Conservation (phyloP, 495 filamentous ascomycete genomes). For the Penicillium canescens region DNA sequence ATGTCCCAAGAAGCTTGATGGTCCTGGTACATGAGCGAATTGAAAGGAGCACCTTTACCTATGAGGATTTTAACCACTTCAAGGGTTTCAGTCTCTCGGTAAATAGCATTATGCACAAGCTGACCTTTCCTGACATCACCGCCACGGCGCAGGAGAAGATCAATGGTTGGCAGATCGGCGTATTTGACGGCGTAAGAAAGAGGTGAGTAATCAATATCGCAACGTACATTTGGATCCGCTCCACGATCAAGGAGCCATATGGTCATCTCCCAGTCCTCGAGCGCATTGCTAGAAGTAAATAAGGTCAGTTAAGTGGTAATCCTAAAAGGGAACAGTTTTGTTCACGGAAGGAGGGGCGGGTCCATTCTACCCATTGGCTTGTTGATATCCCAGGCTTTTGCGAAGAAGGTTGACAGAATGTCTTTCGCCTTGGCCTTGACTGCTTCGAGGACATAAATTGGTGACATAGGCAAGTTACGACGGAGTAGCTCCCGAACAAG, state of each 20-base stretch:
- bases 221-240: conserved; percentile 13
- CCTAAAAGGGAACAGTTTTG: not conserved
- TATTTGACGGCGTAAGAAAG: conserved; percentile 15
- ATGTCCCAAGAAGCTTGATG: conserved; percentile 10
- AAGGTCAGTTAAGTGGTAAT: not conserved
- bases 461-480: not conserved
- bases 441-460: not conserved
- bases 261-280: conserved; percentile 3
- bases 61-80: conserved; percentile 12
- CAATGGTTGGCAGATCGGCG: conserved; percentile 11
- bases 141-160: conserved; percentile 11
- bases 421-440: not conserved
- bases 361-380: not conserved
- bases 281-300: not conserved
- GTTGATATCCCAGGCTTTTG: conserved; percentile 1
- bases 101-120: conserved; percentile 18
- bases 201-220: conserved; percentile 9
- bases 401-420: not conserved
- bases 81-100: conserved; percentile 6
- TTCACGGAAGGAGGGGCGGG: not conserved
- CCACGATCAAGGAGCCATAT: conserved; percentile 17
- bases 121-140: conserved; percentile 18
- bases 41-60: conserved; percentile 5
- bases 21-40: conserved; percentile 13
- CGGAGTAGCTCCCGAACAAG: not conserved